Evolutionary conservation across 805 yeast species (phyloP).

Genomic region (Brettanomyces sp.): DNA sequence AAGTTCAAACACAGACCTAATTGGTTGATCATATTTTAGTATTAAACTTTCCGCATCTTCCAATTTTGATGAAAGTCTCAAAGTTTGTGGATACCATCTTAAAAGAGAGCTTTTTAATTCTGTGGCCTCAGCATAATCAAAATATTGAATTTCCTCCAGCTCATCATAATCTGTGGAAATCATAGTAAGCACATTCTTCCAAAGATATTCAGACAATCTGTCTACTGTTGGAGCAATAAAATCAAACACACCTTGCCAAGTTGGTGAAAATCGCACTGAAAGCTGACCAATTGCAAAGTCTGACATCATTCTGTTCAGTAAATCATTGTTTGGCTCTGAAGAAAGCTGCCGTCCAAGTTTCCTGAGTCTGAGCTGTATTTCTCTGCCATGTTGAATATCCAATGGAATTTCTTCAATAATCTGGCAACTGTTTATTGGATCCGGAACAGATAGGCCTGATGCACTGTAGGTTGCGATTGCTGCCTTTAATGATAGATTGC

Average conservation of each 20-base stretch:
- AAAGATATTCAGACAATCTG: slow-evolving; percentile 35
- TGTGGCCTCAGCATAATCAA: slow-evolving; percentile 8
- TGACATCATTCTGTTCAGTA: slow-evolving; percentile 27
- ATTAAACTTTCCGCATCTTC: slow-evolving; percentile 20
- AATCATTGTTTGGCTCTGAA: slow-evolving; percentile 15
- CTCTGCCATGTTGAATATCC: slow-evolving; percentile 62
- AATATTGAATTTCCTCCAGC: slow-evolving; percentile 11
- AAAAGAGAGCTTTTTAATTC: not conserved
- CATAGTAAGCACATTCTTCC: slow-evolving; percentile 43
- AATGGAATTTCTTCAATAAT: slow-evolving; percentile 67
- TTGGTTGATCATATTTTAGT: slow-evolving; percentile 25
- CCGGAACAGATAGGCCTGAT: slow-evolving; percentile 10
- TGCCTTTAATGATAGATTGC: slow-evolving; percentile 33
- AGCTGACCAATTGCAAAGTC: slow-evolving; percentile 60
- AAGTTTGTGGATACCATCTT: slow-evolving; percentile 36
- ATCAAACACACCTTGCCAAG: slow-evolving; percentile 71
- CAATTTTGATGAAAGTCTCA: slow-evolving; percentile 34
- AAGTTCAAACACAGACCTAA: slow-evolving; percentile 28
- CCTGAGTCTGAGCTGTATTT: slow-evolving; percentile 61
- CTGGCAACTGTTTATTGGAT: slow-evolving; percentile 31
- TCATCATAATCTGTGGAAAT: slow-evolving; percentile 14
- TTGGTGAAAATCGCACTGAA: slow-evolving; percentile 70
- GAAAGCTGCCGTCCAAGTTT: slow-evolving; percentile 38
- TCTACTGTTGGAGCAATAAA: slow-evolving; percentile 39
- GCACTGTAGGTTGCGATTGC: slow-evolving; percentile 36